Conservation (phyloP, 2,329 filamentous ascomycete species). For the Helicocarpus griseus region DNA sequence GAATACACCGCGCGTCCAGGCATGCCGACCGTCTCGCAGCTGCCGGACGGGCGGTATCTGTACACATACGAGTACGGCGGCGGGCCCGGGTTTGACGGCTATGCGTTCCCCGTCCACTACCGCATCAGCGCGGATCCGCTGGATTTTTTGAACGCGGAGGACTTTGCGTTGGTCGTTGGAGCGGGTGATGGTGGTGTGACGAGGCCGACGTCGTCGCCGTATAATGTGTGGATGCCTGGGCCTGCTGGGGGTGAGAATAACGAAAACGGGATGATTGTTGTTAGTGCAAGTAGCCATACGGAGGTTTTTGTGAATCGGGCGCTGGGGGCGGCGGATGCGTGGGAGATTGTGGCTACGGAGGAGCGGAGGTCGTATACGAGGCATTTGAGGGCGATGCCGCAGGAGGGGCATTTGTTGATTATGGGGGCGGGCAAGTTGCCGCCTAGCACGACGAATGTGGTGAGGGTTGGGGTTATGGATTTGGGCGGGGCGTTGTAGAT, state of each 20-base stretch:
- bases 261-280: conserved; percentile 46
- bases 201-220: conserved; percentile 37
- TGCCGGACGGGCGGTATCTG: conserved; percentile 53
- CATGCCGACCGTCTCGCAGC: conserved; percentile 53
- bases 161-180: conserved; percentile 33
- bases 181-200: too few species aligned
- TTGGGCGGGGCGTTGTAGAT: too few species aligned
- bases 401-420: conserved; percentile 29
- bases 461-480: conserved; percentile 7
- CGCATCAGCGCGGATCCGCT: conserved; percentile 40
- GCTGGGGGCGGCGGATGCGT: conserved; percentile 34
- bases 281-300: conserved; percentile 30
- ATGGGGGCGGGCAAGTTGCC: conserved; percentile 28
- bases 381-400: conserved; percentile 35
- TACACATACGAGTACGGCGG: conserved; percentile 56
- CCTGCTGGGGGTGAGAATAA: conserved; percentile 21
- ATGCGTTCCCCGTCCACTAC: conserved; percentile 45
- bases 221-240: conserved; percentile 44
- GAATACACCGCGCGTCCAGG: conserved; percentile 56
- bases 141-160: conserved; percentile 34
- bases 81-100: conserved; percentile 19
- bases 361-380: conserved; percentile 38
- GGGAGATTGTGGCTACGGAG: conserved; percentile 36
- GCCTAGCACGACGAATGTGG: conserved; percentile 7
- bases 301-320: conserved; percentile 41